Conservation (phyloP, 768 basidiomycete genomes). For the Galerina marginata region DNA sequence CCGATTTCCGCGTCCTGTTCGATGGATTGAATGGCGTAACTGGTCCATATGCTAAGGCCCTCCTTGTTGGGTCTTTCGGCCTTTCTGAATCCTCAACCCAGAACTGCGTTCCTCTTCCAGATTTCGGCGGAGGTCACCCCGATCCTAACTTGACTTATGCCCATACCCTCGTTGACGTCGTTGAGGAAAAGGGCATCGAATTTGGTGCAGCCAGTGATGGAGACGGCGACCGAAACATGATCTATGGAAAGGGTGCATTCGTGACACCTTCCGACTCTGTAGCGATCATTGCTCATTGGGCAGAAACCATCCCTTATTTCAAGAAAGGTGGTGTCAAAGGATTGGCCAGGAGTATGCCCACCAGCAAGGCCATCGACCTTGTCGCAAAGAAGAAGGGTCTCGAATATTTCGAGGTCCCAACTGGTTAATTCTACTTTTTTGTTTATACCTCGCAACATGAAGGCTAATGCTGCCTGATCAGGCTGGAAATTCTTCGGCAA, state of each 20-base stretch:
- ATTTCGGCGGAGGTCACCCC: constrained; percentile 97
- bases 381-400: constrained; percentile 94
- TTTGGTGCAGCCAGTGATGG: constrained; percentile 98
- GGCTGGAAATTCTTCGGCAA: constrained; percentile 99
- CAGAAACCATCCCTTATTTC: constrained; percentile 91
- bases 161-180: constrained; percentile 88
- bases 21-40: constrained; percentile 97
- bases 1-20: constrained; percentile 86
- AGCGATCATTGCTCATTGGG: constrained; percentile 98
- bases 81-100: constrained; percentile 83
- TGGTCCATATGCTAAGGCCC: constrained; percentile 91
- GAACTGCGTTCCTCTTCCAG: constrained; percentile 89
- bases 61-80: constrained; percentile 83
- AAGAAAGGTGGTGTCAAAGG: constrained; percentile 92
- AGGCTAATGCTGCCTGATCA: constrained; percentile 29
- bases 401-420: constrained; percentile 95
- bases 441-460: not conserved
- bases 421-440: constrained; percentile 56
- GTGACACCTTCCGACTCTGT: constrained; percentile 98
- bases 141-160: constrained; percentile 99
- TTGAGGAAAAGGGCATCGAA: constrained; percentile 83
- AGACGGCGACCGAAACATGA: constrained; percentile 99
- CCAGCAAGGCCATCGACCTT: constrained; percentile 93
- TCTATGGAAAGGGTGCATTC: constrained; percentile 97
- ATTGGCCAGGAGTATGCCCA: constrained; percentile 96